These are phyloP conservation scores for Naganishia albida DNA, from an alignment of 1,284 basidiomycete species.

Conservation along the genomic window DNA sequence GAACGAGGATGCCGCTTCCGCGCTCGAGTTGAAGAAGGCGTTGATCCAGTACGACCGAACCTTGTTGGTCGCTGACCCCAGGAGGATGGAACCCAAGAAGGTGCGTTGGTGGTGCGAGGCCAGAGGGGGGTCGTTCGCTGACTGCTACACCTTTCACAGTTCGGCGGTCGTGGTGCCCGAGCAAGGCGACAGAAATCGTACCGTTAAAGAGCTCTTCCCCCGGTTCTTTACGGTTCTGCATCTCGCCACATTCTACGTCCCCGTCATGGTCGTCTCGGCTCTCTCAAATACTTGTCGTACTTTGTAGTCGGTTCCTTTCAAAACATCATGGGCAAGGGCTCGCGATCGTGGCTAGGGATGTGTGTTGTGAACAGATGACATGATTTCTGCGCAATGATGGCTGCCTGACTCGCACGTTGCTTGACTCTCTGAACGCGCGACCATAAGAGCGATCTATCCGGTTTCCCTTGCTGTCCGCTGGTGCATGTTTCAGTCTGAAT, in stretches of 20 bases:
- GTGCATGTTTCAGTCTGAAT: no score
- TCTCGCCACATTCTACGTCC: background rate
- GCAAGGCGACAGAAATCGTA: constrained; percentile 96
- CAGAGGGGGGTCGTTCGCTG: background rate
- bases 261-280: no score
- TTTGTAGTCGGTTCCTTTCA: constrained; percentile 11
- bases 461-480: no score
- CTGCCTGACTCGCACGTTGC: background rate
- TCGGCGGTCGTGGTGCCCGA: constrained; percentile 94
- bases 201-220: constrained; percentile 64
- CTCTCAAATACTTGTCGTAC: background rate
- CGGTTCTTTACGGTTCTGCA: constrained; percentile 27
- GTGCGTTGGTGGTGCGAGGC: constrained; percentile 42
- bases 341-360: constrained; percentile 1
- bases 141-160: constrained; percentile 51
- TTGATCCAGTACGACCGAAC: constrained; percentile 92
- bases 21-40: constrained; percentile 95
- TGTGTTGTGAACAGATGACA: constrained; percentile 24
- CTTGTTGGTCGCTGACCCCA: constrained; percentile 94
- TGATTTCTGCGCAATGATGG: constrained; percentile 23
- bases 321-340: constrained; percentile 2
- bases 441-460: no score
- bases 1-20: constrained; percentile 96
- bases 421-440: no score
- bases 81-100: constrained; percentile 99